phyloP scores from a whole-genome alignment of 2,329 filamentous ascomycete species.

The Blumeriella jaapii region DNA sequence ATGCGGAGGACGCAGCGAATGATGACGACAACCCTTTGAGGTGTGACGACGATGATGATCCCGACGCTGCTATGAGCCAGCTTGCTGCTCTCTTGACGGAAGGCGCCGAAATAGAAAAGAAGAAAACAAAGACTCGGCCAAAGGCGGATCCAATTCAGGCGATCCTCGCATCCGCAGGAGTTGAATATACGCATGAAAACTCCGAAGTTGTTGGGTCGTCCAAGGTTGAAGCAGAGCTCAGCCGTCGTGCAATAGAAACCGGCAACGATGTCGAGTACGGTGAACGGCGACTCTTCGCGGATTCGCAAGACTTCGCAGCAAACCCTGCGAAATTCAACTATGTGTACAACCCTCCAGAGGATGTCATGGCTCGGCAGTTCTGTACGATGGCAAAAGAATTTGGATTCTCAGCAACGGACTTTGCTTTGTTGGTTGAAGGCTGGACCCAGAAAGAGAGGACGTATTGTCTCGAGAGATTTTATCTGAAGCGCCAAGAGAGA shows the following conservation, averaged over 20 bases:
- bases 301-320: conserved; percentile 28
- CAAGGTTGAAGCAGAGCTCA: conserved; percentile 80
- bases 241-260: conserved; percentile 48
- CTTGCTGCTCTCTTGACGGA: conserved; percentile 49
- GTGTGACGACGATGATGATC: conserved; percentile 35
- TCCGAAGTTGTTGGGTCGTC: conserved; percentile 87
- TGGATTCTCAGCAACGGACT: conserved; percentile 68
- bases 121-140: conserved; percentile 30
- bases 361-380: conserved; percentile 72
- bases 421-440: conserved; percentile 80
- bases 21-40: conserved; percentile 36
- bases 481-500: conserved; percentile 42
- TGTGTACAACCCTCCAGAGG: conserved; percentile 54
- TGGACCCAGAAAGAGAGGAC: conserved; percentile 79
- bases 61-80: conserved; percentile 57
- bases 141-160: conserved; percentile 70
- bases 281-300: conserved; percentile 46
- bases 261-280: conserved; percentile 35
- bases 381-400: conserved; percentile 78
- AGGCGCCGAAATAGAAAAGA: conserved; percentile 34
- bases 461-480: conserved; percentile 71
- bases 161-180: conserved; percentile 77
- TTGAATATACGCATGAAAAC: conserved; percentile 94
- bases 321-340: conserved; percentile 22
- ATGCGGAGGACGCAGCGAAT: conserved; percentile 50